Evolutionary conservation across 139 green algal species (phyloP).

Genomic region (Chlorella sp.): DNA sequence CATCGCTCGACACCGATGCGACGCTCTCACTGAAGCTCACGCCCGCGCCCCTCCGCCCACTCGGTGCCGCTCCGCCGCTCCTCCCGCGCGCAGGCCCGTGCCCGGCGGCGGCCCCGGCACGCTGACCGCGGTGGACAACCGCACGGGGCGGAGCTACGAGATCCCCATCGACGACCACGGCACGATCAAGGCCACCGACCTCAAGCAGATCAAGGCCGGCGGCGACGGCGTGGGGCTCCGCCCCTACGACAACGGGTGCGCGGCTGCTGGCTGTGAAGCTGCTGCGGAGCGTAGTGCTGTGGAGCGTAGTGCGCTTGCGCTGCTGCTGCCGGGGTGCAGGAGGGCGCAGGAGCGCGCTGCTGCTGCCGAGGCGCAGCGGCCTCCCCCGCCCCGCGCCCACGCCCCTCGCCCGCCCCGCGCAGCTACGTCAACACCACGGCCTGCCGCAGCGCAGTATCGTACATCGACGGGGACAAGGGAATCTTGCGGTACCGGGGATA

Average conservation of each 20-base stretch:
- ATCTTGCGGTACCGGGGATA: conserved; percentile 96
- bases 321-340: background rate
- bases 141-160: conserved; percentile 91
- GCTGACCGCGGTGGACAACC: conserved; percentile 82
- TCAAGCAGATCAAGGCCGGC: conserved; percentile 92
- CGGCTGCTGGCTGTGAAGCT: background rate
- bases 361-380: background rate
- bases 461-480: conserved; percentile 96
- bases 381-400: background rate
- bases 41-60: too few relatives aligned
- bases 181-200: conserved; percentile 78
- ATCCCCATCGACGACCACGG: conserved; percentile 85
- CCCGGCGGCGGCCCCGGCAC: conserved; percentile 71
- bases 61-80: too few relatives aligned
- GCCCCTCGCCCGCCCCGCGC: background rate
- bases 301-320: background rate
- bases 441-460: conserved; percentile 88
- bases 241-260: conserved; percentile 83
- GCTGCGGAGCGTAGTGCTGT: background rate
- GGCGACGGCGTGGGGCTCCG: conserved; percentile 86
- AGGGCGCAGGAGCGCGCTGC: background rate
- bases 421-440: conserved; percentile 96
- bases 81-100: conserved; percentile 13
- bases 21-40: too few relatives aligned
- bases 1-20: too few relatives aligned